phyloP scores from a whole-genome alignment of 2,329 filamentous ascomycete genomes.

The Albophoma yamanashiensis region DNA sequence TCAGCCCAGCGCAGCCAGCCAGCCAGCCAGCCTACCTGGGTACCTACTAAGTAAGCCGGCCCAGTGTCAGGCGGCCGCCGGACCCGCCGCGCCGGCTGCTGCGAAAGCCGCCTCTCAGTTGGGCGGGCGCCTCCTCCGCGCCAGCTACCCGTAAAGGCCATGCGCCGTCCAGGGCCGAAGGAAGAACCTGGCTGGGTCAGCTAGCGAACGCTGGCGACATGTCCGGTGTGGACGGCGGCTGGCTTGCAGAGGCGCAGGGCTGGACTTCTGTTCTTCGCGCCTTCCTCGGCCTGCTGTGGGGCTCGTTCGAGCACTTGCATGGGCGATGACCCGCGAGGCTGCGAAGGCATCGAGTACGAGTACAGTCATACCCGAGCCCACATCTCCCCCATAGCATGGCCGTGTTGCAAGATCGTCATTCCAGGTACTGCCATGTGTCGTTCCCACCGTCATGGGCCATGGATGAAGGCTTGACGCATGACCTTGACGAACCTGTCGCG shows the following conservation, averaged over 20 bases:
- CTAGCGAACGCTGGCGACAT: background rate
- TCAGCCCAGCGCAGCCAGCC: too few species aligned
- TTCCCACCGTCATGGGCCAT: background rate
- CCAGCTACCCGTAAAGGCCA: background rate
- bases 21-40: background rate
- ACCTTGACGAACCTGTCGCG: background rate
- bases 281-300: background rate
- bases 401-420: background rate
- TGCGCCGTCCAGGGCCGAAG: background rate
- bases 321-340: background rate
- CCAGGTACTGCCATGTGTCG: background rate
- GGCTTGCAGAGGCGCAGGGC: background rate
- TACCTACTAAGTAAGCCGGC: background rate
- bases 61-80: background rate
- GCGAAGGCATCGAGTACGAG: background rate
- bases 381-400: background rate
- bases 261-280: background rate
- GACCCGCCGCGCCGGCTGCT: background rate
- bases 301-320: background rate
- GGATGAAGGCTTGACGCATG: background rate
- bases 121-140: background rate
- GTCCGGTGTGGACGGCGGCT: background rate
- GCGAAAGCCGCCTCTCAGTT: background rate
- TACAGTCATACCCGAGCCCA: background rate
- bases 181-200: background rate